Evolutionary conservation across 345 rosid species (phyloP).

Genomic region (Durio zibethinus): DNA sequence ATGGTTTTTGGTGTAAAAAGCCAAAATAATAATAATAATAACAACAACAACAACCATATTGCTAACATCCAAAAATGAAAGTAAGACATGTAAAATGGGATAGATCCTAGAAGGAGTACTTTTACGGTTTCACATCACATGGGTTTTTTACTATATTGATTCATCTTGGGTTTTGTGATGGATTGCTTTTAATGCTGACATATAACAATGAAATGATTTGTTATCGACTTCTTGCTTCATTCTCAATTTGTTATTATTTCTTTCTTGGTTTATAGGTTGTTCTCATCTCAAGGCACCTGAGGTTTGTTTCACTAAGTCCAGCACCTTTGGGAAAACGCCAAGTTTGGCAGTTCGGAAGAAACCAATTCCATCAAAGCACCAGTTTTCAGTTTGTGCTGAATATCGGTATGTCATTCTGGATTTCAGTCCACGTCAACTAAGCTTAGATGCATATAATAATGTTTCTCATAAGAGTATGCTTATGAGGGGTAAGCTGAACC

Average conservation of each 20-base stretch:
- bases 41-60: not conserved
- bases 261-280: conserved; percentile 36
- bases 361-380: conserved; percentile 25
- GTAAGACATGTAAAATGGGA: not conserved
- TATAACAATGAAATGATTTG: not conserved
- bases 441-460: not conserved
- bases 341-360: conserved; percentile 42
- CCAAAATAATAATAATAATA: not conserved
- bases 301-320: conserved; percentile 40
- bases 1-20: not conserved
- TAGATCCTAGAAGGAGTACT: not conserved
- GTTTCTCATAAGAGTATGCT: not conserved
- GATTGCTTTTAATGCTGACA: not conserved
- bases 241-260: not conserved
- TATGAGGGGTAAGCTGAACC: not conserved
- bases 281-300: conserved; percentile 36
- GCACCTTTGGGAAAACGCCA: conserved; percentile 33
- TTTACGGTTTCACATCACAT: not conserved
- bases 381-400: conserved; percentile 52
- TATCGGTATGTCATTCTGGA: conserved; percentile 40
- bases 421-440: not conserved
- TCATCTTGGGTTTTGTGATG: not conserved
- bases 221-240: not conserved
- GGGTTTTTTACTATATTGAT: not conserved
- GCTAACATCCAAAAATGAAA: not conserved